Evolutionary conservation across 1,139 yeast genomes (phyloP).

Genomic region (Protomyces arabidopsidicola): DNA sequence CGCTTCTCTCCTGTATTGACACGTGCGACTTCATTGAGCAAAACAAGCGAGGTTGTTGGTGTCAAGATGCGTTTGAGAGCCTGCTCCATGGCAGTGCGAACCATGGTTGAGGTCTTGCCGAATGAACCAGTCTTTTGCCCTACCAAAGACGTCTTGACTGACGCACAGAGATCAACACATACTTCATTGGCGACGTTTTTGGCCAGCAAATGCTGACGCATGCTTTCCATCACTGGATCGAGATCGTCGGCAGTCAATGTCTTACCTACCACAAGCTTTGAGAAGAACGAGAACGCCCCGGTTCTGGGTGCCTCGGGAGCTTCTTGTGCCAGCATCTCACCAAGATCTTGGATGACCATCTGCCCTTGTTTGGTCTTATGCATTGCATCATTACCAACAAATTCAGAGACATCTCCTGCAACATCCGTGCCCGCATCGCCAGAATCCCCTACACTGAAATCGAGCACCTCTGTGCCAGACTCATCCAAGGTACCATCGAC

Average conservation of each 20-base stretch:
- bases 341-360: constrained; percentile 50
- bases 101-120: constrained; percentile 58
- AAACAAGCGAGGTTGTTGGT: constrained; percentile 85
- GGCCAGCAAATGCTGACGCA: constrained; percentile 49
- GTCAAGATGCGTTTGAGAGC: constrained; percentile 79
- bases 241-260: constrained; percentile 49
- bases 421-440: constrained; percentile 34
- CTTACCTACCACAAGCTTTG: constrained; percentile 53
- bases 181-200: constrained; percentile 55
- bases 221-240: constrained; percentile 43
- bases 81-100: constrained; percentile 62
- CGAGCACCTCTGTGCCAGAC: constrained; percentile 41
- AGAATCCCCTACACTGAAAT: constrained; percentile 27
- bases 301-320: constrained; percentile 2
- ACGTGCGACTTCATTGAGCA: constrained; percentile 73
- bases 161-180: constrained; percentile 54
- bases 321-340: constrained; percentile 31
- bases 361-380: constrained; percentile 47
- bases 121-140: constrained; percentile 66
- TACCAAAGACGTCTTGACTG: constrained; percentile 55
- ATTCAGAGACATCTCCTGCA: constrained; percentile 36
- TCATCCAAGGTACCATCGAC: constrained; percentile 45
- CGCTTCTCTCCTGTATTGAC: constrained; percentile 38
- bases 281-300: constrained; percentile 51
- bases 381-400: constrained; percentile 44